Evolutionary conservation across 2,329 filamentous ascomycete genomes (phyloP), one percentile per base, ranked within the genome.

Genomic region (Trichoderma hamatum): DNA sequence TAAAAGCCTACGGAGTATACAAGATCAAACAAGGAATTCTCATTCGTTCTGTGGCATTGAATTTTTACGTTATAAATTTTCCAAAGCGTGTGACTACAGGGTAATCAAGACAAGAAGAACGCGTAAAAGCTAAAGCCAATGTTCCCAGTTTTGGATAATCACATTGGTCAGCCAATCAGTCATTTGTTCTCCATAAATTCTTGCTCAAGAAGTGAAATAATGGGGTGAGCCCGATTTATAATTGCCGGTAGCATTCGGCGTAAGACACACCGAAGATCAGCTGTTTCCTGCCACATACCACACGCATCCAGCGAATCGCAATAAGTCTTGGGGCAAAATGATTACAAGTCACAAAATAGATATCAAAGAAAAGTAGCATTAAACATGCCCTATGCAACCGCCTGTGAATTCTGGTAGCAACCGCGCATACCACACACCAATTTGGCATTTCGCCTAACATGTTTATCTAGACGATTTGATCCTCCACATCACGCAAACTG

Each of bases 281-380:
- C 59, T 62, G 43, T 62, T 62, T 49, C 3, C 28, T 32, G 14
- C 34, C 21, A 34, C 59, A 62, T 26, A 34, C 51, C 26, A 62
- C 59, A 21, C 26, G 14, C 13, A 49, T 49, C 13, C 26, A 49
- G 21, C 39, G n/a, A 62, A 62, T 51, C 9, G 59, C 1, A 62
- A 2, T 1, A 32, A 51, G 11, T 32, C 28, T 51, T 9, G 28
- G 46, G 24, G 32, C 34, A 32, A 11, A 51, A 24, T 1, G 16
- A 49, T 51, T 62, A 49, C 59, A 62, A 16, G 49, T 62, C 59
- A 62, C n/a, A 43, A 49, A 51, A 14, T 13, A 59, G 9, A 21
- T 7, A 1, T 6, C 13, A 58, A 7, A 36, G 32, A 24, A 39
- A 9, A 5, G n/a, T 24, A 43, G 55, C 30, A 36, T 21, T 36